Evolutionary conservation across 257 asterid species (phyloP).

Genomic region (Solanum arcanum): DNA sequence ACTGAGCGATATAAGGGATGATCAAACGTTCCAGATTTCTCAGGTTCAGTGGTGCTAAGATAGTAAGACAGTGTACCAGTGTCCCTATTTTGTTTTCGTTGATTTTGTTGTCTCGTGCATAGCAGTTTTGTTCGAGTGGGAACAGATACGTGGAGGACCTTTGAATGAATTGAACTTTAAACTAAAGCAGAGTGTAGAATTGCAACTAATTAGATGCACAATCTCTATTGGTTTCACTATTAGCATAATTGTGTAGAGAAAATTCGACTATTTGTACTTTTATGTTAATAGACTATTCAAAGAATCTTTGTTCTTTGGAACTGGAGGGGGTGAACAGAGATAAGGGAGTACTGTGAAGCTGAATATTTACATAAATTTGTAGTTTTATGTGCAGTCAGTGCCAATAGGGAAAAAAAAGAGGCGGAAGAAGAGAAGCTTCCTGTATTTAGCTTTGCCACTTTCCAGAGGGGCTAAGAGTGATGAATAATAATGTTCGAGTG

Average conservation of each 20-base stretch:
- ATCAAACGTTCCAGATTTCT: slow-evolving; percentile 11
- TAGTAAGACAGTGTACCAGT: neutral
- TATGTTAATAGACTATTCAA: neutral
- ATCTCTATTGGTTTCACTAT: neutral
- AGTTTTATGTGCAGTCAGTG: neutral
- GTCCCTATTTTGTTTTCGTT: neutral
- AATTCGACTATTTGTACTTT: neutral
- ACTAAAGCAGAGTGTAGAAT: neutral
- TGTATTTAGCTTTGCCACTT: neutral
- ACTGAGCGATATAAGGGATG: slow-evolving; percentile 11
- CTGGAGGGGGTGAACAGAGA: neutral
- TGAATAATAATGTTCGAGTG: neutral
- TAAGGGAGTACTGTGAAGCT: neutral
- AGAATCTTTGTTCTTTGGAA: neutral
- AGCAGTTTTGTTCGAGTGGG: neutral
- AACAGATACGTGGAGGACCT: neutral
- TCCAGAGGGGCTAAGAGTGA: neutral
- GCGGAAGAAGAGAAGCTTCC: neutral
- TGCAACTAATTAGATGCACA: neutral
- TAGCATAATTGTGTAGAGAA: neutral
- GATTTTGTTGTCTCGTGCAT: neutral
- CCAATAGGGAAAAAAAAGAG: no score
- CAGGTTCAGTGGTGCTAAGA: slow-evolving; percentile 16
- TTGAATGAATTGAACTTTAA: neutral
- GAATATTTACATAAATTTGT: neutral